phyloP scores from a whole-genome alignment of 2,329 filamentous ascomycete genomes.

The Byssochlamys sp. region DNA sequence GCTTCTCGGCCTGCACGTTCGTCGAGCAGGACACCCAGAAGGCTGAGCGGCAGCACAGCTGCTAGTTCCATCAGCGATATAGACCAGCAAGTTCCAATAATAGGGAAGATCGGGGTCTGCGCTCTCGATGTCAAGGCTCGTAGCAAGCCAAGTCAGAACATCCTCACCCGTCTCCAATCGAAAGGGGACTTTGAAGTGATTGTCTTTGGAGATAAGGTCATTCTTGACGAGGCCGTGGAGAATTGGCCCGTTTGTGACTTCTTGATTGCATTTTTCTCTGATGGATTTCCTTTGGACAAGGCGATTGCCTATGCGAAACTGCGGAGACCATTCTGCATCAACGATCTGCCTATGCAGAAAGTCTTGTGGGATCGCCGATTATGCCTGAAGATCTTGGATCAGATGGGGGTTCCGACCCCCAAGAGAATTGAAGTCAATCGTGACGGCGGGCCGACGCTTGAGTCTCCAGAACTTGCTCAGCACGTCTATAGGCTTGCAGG shows the following conservation, averaged over 20 bases:
- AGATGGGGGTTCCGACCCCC: constrained; percentile 80
- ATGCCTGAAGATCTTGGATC: constrained; percentile 78
- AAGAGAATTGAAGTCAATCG: constrained; percentile 81
- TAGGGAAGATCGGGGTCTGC: constrained; percentile 77
- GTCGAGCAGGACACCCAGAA: constrained; percentile 60
- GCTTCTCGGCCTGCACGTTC: constrained; percentile 38
- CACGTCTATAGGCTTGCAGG: constrained; percentile 74
- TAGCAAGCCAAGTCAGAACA: constrained; percentile 93
- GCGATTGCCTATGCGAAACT: constrained; percentile 90
- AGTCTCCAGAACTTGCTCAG: constrained; percentile 69
- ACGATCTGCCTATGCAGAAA: constrained; percentile 94
- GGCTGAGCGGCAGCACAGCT: constrained; percentile 73
- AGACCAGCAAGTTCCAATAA: constrained; percentile 41
- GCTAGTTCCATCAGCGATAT: constrained; percentile 63
- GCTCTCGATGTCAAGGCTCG: constrained; percentile 90
- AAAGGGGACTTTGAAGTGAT: constrained; percentile 92
- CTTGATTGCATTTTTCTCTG: constrained; percentile 94
- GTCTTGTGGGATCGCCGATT: constrained; percentile 90
- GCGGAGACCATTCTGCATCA: constrained; percentile 92
- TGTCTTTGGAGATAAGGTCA: constrained; percentile 97
- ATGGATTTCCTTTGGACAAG: constrained; percentile 92
- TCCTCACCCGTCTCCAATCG: constrained; percentile 80
- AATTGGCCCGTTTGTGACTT: constrained; percentile 97
- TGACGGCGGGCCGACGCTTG: constrained; percentile 74
- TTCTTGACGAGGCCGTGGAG: constrained; percentile 89